Conservation (phyloP, 352 stramenopile genomes). For the Phytopythium helicoides region DNA sequence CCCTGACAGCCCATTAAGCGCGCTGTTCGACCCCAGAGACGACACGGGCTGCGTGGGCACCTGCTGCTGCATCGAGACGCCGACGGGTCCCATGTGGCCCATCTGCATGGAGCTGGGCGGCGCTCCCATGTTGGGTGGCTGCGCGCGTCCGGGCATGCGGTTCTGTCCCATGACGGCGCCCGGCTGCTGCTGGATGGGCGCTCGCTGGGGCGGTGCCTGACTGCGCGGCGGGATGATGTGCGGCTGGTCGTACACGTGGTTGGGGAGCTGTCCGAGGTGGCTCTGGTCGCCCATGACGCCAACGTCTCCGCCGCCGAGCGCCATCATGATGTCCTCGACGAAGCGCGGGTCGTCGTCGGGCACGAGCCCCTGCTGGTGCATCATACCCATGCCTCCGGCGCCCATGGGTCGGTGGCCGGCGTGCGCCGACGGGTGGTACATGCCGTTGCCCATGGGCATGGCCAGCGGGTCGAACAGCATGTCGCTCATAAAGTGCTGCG, state of each 20-base stretch:
- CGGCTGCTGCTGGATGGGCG: constrained; percentile 28
- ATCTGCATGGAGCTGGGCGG: constrained; percentile 27
- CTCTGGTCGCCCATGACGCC: constrained; percentile 50
- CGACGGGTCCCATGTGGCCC: constrained; percentile 15
- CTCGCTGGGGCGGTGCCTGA: constrained; percentile 30
- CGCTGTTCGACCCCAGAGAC: not conserved
- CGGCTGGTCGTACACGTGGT: constrained; percentile 58
- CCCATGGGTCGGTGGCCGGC: constrained; percentile 32
- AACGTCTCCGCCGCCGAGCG: constrained; percentile 50
- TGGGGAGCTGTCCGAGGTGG: constrained; percentile 48
- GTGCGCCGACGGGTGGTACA: constrained; percentile 53
- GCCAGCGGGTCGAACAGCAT: constrained; percentile 73
- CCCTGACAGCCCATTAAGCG: constrained; percentile 10
- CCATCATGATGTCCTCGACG: constrained; percentile 67
- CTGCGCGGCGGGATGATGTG: constrained; percentile 47
- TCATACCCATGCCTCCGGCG: constrained; percentile 31
- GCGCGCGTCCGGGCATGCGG: constrained; percentile 17
- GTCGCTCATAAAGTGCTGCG: constrained; percentile 73
- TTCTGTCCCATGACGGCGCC: constrained; percentile 30
- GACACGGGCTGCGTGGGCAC: constrained; percentile 1
- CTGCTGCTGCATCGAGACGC: constrained; percentile 26
- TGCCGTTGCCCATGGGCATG: constrained; percentile 54
- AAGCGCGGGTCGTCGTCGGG: constrained; percentile 68
- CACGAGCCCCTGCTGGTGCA: constrained; percentile 51
- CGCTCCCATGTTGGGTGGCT: constrained; percentile 14